These are phyloP conservation scores for Saprolegnia diclina DNA, from an alignment of 352 stramenopile genomes.

Conservation along the genomic window DNA sequence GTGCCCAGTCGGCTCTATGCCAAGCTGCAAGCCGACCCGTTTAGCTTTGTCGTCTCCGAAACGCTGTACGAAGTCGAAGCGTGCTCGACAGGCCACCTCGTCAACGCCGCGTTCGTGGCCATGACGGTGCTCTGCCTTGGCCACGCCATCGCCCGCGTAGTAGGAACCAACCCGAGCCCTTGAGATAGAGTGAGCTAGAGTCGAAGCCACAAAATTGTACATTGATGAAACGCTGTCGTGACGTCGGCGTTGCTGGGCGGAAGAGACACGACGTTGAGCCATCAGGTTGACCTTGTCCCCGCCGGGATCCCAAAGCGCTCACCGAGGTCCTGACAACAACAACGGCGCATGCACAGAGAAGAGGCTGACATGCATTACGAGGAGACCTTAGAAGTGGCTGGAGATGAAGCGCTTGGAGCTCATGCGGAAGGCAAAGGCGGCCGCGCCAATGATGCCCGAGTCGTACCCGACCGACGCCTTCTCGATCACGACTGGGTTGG, in stretches of 20 bases:
- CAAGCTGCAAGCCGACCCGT: constrained; percentile 79
- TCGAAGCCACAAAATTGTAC: too few species aligned
- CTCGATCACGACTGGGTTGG: constrained; percentile 69
- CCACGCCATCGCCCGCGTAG: constrained; percentile 30
- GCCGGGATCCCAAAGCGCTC: too few species aligned
- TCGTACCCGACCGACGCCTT: constrained; percentile 78
- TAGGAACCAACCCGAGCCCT: not conserved
- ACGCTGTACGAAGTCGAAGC: constrained; percentile 75
- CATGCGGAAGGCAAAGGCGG: constrained; percentile 31
- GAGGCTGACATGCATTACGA: not conserved
- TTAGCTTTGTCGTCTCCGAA: constrained; percentile 82
- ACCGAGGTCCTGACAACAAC: too few species aligned
- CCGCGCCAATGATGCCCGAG: constrained; percentile 74
- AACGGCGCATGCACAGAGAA: too few species aligned
- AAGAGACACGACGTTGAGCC: too few species aligned
- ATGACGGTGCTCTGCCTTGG: constrained; percentile 84
- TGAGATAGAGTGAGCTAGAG: too few species aligned
- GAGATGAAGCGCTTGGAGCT: constrained; percentile 1
- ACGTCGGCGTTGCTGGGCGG: too few species aligned
- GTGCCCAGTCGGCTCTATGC: constrained; percentile 66
- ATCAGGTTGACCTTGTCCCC: too few species aligned
- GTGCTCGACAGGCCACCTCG: constrained; percentile 78
- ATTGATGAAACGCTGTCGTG: too few species aligned
- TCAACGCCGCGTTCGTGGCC: constrained; percentile 60
- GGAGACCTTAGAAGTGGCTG: not conserved